Evolutionary conservation across 2,329 filamentous ascomycete genomes (phyloP), one percentile per base, ranked within the genome.

Genomic region (Gnomoniopsis smithogilvyi): DNA sequence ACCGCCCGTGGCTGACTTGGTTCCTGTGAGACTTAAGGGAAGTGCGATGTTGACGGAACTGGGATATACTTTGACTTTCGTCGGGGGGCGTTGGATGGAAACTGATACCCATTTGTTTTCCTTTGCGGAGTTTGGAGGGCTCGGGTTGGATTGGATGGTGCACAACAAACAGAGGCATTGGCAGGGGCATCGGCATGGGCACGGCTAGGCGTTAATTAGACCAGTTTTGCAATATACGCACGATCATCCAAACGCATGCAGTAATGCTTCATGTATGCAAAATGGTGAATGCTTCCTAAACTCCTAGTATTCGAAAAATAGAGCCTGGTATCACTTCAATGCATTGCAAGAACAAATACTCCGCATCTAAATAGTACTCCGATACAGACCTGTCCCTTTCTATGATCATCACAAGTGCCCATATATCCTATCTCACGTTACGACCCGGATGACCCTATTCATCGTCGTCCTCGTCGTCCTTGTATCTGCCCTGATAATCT

Each of bases 401-500:
- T 48, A 30, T 24, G 15, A 24, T n/a, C 17, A 45, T 10, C 26
- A 14, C 3, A 4, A 48, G 30, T 30, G 22, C 11, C 24, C 51
- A 12, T 21, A n/a, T 11, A 17, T 33, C 14, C 41, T 11, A 46
- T 15, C 11, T 19, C 41, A n/a, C 41, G 41, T n/a, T 19, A 45
- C 41, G 41, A 4, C 10, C 48, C 36, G 54, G 36, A 47, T 33
- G 21, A 52, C 21, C 43, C 38, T 51, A 61, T 45, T 53, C 54
- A 19, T 52, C 57, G 45, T 54, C 55, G 17, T 59, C 57, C 46
- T 88, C 86, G 54, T 85, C 81, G 65, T 88, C 85, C 66, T 82
- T 83, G 59, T 78, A 74, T 68, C 88, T 89, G 62, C 82, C 83
- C 64, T 80, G 81, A 69, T 87, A 89, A 67, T 94, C 88, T 14